Base-by-base conservation (phyloP, 2,329 filamentous ascomycete genomes). In the Sclerotinia spermophila region DNA sequence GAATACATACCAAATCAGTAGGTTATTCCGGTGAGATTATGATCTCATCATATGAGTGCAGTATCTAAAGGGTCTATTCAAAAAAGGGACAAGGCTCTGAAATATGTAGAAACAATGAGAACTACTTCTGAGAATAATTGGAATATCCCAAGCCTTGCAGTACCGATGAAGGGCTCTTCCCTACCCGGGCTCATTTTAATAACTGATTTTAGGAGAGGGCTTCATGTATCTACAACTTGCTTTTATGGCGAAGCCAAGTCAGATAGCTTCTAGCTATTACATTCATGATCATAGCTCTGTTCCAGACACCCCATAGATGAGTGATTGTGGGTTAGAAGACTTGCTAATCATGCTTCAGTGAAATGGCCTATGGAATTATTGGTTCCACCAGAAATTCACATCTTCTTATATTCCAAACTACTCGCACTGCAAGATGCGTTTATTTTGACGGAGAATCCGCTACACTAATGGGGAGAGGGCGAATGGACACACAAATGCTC, bases 321-420 rank as follows among this genome's bases (percentile, higher is more conserved):
- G 53, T 55, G 44, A 30, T 30, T 38, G 21, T 30, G 35, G 38
- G 15, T 6, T 35, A 27, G 68, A 65, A 19, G 2, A 58, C 24
- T 21, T 35, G 48, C 72, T 74, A 45, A 75, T 40, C 45, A 24
- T 33, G 27, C n/a, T 59, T 15, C 58, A 81, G 80, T 55, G 83
- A 83, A 70, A 86, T 86, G 84, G 80, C 83, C n/a, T 86, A 86
- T 73, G 83, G 82, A 7, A 86, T 86, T 72, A 85, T 85, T 81
- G 84, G 84, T 30, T 78, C 77, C 0, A 78, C 79, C 35, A 78
- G 81, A 45, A 76, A 82, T 66, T 83, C 82, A 13, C 81, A 82
- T 71, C 79, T 86, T 78, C 78, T 85, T 51, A 85, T 82, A 1
- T 86, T 84, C 75, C 81, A 85, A 73, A 83, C 83, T 1, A 83